Evolutionary conservation across 2,329 filamentous ascomycete species (phyloP).

Genomic region (Stachybotrys chlorohalonatus): DNA sequence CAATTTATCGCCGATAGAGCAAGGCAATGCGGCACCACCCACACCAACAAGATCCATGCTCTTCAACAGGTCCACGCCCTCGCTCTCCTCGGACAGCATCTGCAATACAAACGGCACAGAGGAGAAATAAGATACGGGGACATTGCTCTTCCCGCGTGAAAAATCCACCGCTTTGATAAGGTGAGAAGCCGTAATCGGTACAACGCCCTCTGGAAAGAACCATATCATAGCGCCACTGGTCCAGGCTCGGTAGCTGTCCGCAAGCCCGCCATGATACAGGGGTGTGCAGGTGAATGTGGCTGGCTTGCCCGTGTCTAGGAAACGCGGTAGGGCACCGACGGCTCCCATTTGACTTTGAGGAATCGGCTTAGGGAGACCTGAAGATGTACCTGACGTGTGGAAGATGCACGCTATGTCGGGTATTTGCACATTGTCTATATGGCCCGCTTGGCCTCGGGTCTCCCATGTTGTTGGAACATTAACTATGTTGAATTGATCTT

Average conservation of each 20-base stretch:
- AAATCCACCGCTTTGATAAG: constrained; percentile 36
- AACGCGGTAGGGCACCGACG: constrained; percentile 42
- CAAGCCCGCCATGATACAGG: constrained; percentile 55
- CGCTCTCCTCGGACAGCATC: constrained; percentile 34
- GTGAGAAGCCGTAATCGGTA: constrained; percentile 47
- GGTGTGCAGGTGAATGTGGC: constrained; percentile 58
- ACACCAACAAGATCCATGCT: constrained; percentile 54
- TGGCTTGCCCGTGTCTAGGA: constrained; percentile 21
- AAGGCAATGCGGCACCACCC: constrained; percentile 50
- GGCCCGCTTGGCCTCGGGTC: not conserved
- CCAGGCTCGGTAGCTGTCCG: constrained; percentile 55
- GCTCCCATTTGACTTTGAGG: constrained; percentile 41
- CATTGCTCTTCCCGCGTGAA: constrained; percentile 16
- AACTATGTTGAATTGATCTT: constrained; percentile 3
- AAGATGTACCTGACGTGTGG: constrained; percentile 58
- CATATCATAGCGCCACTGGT: constrained; percentile 49
- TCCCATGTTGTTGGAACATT: constrained; percentile 5
- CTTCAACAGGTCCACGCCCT: constrained; percentile 32
- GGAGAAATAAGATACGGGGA: constrained; percentile 46
- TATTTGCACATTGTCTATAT: not conserved
- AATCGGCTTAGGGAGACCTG: constrained; percentile 54
- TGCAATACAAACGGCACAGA: constrained; percentile 52
- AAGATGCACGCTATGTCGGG: constrained; percentile 40
- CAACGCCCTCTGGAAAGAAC: constrained; percentile 48
- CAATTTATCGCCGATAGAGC: constrained; percentile 41